A percentile compares a stretch with the other conserved stretches of the same genome.
phyloP scores from a whole-genome alignment of 805 yeast species.

The Candida broadrunensis region DNA sequence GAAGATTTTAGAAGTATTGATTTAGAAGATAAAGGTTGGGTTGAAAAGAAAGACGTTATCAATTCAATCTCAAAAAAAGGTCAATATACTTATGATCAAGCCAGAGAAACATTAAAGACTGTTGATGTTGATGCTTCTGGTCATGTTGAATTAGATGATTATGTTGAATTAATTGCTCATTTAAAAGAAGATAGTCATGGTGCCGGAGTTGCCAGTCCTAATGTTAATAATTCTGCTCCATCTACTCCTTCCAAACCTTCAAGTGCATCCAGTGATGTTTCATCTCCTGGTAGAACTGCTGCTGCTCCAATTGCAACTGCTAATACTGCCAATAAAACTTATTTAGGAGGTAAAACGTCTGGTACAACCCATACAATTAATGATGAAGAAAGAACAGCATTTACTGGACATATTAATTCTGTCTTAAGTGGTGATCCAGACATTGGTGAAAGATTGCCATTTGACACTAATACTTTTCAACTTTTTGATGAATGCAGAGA shows the following conservation, averaged over 20 bases:
- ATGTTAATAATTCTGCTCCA: conserved; percentile 13
- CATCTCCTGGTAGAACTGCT: conserved; percentile 18
- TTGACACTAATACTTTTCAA: conserved; percentile 92
- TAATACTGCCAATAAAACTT: conserved; percentile 51
- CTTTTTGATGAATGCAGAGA: conserved; percentile 95
- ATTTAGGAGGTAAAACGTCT: conserved; percentile 79
- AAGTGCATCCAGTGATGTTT: conserved; percentile 4
- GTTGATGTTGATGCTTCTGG: conserved; percentile 96
- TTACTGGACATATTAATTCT: conserved; percentile 92
- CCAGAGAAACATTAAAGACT: conserved; percentile 87
- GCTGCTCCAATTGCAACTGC: conserved; percentile 51
- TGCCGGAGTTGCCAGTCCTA: conserved; percentile 13
- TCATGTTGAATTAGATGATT: conserved; percentile 94
- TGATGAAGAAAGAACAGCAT: conserved; percentile 94
- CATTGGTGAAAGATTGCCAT: conserved; percentile 81
- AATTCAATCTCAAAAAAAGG: conserved; percentile 80
- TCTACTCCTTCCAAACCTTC: conserved; percentile 22
- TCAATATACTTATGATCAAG: conserved; percentile 81
- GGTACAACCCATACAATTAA: conserved; percentile 96
- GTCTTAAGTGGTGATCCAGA: conserved; percentile 87
- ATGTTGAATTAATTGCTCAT: conserved; percentile 78
- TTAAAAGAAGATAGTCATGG: conserved; percentile 48
- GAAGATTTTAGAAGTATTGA: conserved; percentile 86
- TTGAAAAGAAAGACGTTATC: conserved; percentile 86
- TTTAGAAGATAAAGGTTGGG: conserved; percentile 89